These are phyloP conservation scores for Chlamydomonas schloesseri DNA, from an alignment of 139 green algal species.

Conservation along the genomic window DNA sequence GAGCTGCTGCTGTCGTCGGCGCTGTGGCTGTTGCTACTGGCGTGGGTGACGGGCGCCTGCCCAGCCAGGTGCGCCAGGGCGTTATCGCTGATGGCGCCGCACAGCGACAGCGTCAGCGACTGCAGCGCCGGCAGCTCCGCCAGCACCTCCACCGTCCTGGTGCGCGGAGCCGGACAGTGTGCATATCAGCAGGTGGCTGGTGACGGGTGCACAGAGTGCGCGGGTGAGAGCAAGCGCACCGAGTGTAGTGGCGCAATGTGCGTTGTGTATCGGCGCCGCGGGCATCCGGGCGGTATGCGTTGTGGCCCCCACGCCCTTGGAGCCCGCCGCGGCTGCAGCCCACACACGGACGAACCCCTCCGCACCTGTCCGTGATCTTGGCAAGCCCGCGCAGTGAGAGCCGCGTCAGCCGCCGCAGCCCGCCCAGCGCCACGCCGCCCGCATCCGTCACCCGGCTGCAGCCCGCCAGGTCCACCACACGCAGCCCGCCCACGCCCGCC, in stretches of 20 bases:
- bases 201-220: too few relatives aligned
- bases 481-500: constrained; percentile 20
- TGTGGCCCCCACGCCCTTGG: too few relatives aligned
- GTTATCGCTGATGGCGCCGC: constrained; percentile 16
- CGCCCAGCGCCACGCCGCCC: constrained; percentile 3
- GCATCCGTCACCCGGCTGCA: constrained; percentile 20
- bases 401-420: constrained; percentile 14
- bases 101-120: constrained; percentile 54
- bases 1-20: too few relatives aligned
- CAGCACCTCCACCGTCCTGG: constrained; percentile 46
- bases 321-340: too few relatives aligned
- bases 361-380: constrained; percentile 28
- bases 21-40: too few relatives aligned
- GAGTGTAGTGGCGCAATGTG: too few relatives aligned
- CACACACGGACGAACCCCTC: not conserved
- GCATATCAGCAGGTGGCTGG: too few relatives aligned
- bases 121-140: constrained; percentile 45
- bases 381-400: constrained; percentile 22
- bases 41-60: not conserved
- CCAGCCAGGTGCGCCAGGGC: constrained; percentile 1
- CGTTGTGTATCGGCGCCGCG: too few relatives aligned
- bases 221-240: too few relatives aligned
- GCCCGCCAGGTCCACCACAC: constrained; percentile 44
- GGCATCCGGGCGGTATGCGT: too few relatives aligned
- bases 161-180: too few relatives aligned